phyloP scores from a whole-genome alignment of 2,329 filamentous ascomycete genomes.

The Penicillium frequentans region DNA sequence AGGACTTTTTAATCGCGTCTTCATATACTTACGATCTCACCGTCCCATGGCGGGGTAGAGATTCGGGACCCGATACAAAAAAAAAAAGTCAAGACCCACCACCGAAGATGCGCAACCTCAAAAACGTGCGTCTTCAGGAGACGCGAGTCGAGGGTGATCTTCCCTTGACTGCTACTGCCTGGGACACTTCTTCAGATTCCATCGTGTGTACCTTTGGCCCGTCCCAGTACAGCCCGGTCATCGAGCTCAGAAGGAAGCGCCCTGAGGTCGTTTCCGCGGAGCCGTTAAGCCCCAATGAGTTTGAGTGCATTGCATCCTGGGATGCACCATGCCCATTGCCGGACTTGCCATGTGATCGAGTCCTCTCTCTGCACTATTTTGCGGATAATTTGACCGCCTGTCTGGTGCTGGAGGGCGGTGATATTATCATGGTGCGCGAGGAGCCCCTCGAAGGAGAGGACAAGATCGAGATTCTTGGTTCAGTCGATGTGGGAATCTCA shows the following conservation, averaged over 20 bases:
- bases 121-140: conserved; percentile 69
- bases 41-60: conserved; percentile 39
- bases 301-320: conserved; percentile 73
- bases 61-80: conserved; percentile 6
- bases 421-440: conserved; percentile 84
- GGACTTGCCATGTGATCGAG: conserved; percentile 70
- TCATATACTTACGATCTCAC: conserved; percentile 10
- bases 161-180: conserved; percentile 73
- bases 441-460: conserved; percentile 65
- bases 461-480: conserved; percentile 91
- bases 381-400: conserved; percentile 75
- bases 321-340: conserved; percentile 80
- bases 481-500: conserved; percentile 86
- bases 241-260: conserved; percentile 66
- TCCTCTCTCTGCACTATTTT: conserved; percentile 82
- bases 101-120: conserved; percentile 79
- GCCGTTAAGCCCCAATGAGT: conserved; percentile 40
- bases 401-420: conserved; percentile 82
- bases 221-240: conserved; percentile 64
- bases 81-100: conserved; percentile 25
- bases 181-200: conserved; percentile 78
- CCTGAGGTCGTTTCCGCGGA: conserved; percentile 40
- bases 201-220: conserved; percentile 85
- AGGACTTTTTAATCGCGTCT: background rate
- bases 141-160: conserved; percentile 61